Base-by-base conservation (phyloP, 2,329 filamentous ascomycete genomes). In the Monosporascus cannonballus region DNA sequence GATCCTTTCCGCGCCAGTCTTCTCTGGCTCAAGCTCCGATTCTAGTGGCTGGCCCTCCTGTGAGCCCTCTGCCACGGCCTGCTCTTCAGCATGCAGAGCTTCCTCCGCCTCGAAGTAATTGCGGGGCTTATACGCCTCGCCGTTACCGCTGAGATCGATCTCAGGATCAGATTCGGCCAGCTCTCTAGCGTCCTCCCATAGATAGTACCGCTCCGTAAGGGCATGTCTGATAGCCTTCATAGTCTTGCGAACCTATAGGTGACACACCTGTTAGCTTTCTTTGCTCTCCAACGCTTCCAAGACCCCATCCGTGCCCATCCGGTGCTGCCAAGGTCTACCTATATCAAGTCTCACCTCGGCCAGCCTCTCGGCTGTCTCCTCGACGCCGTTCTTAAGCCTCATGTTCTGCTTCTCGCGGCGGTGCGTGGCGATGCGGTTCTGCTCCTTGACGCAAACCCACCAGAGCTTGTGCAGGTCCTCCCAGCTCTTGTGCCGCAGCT, bases 371-470 rank as follows among this genome's bases (percentile, higher is more conserved):
- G 77, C 72, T 44, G 80, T 76, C 73, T 96, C 89, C 45, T 74
- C 75, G 25, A 85, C 80, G 60, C 93, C 93, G 64, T 88, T 94
- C 27, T 86, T 84, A 48, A 89, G 77, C 59, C 86, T 77, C 51
- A 88, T 67, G 60, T 87, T 80, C 30, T 75, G 66, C 62, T 89
- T 79, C 75, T 96, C 90, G 53, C 78, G 71, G 50, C 78, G 77
- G 60, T 87, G 85, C 30, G 95, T 97, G n/a, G 84, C 79, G 61
- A 97, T 83, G 61, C 89, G 83, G 73, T 99, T 99, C 64, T 89
- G 79, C 75, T 99, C 94, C 74, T 89, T 91, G 55, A 87, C 81
- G 69, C 94, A 97, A 51, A 91, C 82, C 90, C 92, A 99, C 91
- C 93, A 99, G 65, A 99, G 78, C 56, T 79, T 77, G 71, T 97